Conservation (phyloP, 2,329 filamentous ascomycete genomes). For the Paradendryphiella salina region DNA sequence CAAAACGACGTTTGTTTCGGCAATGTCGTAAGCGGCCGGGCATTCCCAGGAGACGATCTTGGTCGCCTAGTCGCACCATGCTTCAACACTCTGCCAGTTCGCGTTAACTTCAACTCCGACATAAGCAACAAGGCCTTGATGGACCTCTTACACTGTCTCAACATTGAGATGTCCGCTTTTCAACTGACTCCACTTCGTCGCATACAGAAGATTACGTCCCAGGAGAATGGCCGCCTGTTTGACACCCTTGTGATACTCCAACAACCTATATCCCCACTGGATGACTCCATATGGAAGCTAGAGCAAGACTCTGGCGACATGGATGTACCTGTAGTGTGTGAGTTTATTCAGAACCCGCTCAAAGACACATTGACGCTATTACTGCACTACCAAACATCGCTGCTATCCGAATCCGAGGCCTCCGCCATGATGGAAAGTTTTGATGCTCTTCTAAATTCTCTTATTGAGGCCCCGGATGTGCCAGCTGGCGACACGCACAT, state of each 20-base stretch:
- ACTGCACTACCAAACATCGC: slow-evolving; percentile 59
- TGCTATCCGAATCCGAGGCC: slow-evolving; percentile 36
- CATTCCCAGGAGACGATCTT: slow-evolving; percentile 65
- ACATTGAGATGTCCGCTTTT: slow-evolving; percentile 64
- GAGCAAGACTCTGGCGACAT: slow-evolving; percentile 62
- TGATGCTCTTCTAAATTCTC: slow-evolving; percentile 29
- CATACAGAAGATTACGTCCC: slow-evolving; percentile 61
- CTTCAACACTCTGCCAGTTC: slow-evolving; percentile 84
- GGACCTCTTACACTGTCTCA: slow-evolving; percentile 63
- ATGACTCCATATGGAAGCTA: slow-evolving; percentile 56
- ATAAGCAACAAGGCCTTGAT: slow-evolving; percentile 62
- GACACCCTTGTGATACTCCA: slow-evolving; percentile 82
- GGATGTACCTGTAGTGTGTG: slow-evolving; percentile 77
- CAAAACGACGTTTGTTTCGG: slow-evolving; percentile 79
- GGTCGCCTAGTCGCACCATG: slow-evolving; percentile 81
- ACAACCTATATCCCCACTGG: slow-evolving; percentile 54
- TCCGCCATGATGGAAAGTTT: slow-evolving; percentile 35
- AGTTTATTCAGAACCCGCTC: slow-evolving; percentile 63
- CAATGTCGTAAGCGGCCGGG: slow-evolving; percentile 79
- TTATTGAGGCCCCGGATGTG: slow-evolving; percentile 26
- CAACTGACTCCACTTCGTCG: slow-evolving; percentile 76
- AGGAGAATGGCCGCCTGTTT: slow-evolving; percentile 64
- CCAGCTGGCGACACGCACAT: slow-evolving; percentile 28
- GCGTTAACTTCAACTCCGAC: slow-evolving; percentile 57
- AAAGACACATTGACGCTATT: slow-evolving; percentile 60